A percentile compares a stretch with the other conserved stretches of the same genome.
These are phyloP conservation scores for Taxillus chinensis DNA, from an alignment of 164 flowering plant genomes.

Conservation along the genomic window DNA sequence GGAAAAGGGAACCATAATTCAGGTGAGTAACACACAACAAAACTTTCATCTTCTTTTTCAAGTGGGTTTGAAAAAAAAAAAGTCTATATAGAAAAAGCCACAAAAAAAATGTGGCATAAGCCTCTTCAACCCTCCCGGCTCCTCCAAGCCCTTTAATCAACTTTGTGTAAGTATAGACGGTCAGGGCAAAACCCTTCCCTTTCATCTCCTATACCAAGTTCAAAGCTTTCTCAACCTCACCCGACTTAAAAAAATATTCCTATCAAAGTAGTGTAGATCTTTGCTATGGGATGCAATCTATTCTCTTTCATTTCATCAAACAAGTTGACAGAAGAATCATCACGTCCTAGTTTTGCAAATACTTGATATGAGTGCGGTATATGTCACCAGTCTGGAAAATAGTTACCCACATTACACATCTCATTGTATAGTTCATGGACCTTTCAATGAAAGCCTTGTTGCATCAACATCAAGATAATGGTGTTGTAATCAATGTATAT, in stretches of 20 bases:
- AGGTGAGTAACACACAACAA: no score
- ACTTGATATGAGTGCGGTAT: constrained; percentile 63
- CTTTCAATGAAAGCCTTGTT: constrained; percentile 73
- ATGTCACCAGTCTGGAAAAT: constrained; percentile 74
- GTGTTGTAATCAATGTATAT: no score
- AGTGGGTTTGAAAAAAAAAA: no score
- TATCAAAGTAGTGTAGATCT: constrained; percentile 72
- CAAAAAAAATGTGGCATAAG: constrained; percentile 37
- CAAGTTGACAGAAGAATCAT: constrained; percentile 63
- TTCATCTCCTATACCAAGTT: constrained; percentile 61
- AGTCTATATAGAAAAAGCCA: no score
- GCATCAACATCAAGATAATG: constrained; percentile 69
- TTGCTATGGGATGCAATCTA: constrained; percentile 68
- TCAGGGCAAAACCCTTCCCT: constrained; percentile 40
- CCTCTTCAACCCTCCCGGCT: constrained; percentile 75
- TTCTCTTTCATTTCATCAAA: constrained; percentile 89
- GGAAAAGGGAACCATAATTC: no score
- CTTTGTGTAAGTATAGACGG: constrained; percentile 86
- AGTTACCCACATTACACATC: constrained; percentile 74
- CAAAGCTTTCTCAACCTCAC: constrained; percentile 52
- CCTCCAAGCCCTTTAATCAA: constrained; percentile 79
- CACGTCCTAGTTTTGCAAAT: constrained; percentile 57
- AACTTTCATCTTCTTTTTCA: no score
- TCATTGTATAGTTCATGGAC: constrained; percentile 81
- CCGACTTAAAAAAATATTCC: constrained; percentile 56